These are phyloP conservation scores for Posidonia oceanica DNA, from an alignment of 116 monocot genomes.

Conservation along the genomic window DNA sequence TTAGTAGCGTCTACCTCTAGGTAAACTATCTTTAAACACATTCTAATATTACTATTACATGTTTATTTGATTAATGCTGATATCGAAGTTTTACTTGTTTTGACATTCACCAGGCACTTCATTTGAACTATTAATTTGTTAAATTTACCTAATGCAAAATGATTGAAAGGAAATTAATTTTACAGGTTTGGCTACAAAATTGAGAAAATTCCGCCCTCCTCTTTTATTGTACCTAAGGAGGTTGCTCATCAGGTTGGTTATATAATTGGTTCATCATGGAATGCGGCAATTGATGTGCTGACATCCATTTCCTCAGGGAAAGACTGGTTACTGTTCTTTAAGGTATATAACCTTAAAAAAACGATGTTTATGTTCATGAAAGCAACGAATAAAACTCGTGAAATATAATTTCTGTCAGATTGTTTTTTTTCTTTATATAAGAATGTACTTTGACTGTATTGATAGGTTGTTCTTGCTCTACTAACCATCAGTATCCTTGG, in stretches of 20 bases:
- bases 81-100: no score
- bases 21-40: neutral
- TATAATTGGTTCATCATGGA: conserved; percentile 61
- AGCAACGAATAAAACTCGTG: neutral
- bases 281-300: conserved; percentile 39
- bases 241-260: conserved; percentile 31
- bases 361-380: neutral
- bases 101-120: no score
- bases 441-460: conserved; percentile 3
- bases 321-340: conserved; percentile 63
- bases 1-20: no score
- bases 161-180: neutral
- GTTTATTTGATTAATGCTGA: neutral
- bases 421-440: neutral
- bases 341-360: conserved; percentile 18
- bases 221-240: conserved; percentile 63
- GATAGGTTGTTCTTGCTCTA: conserved; percentile 29
- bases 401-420: neutral
- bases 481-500: conserved; percentile 37
- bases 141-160: neutral
- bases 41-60: neutral
- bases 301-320: conserved; percentile 83
- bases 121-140: no score
- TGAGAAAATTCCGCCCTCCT: conserved; percentile 60
- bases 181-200: conserved; percentile 72